phyloP scores from a whole-genome alignment of 371 early-diverging fungal genomes.

The Capillidium heterosporum region DNA sequence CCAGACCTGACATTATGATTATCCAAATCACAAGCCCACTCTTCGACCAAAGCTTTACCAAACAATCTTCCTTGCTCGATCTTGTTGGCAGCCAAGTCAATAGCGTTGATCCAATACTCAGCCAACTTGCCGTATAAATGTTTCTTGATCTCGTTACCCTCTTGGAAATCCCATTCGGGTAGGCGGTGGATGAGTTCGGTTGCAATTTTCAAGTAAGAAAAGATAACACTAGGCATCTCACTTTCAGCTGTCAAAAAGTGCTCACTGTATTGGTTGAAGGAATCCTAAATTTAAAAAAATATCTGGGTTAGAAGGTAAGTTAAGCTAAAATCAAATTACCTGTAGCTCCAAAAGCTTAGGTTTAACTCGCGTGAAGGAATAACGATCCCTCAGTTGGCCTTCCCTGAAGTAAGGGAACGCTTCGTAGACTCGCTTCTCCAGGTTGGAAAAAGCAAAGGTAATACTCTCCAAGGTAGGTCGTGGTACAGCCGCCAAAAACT shows the following conservation, averaged over 20 bases:
- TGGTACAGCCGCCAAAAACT: slow-evolving; percentile 60
- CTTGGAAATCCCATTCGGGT: slow-evolving; percentile 60
- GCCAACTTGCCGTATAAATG: slow-evolving; percentile 52
- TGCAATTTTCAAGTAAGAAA: slow-evolving; percentile 61
- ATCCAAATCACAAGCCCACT: slow-evolving; percentile 61
- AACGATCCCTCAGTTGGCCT: slow-evolving; percentile 66
- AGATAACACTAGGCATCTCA: slow-evolving; percentile 51
- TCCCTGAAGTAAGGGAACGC: slow-evolving; percentile 70
- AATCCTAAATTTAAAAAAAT: slow-evolving; percentile 22
- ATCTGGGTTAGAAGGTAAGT: not conserved
- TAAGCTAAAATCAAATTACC: slow-evolving; percentile 14
- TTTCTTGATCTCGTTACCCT: slow-evolving; percentile 39
- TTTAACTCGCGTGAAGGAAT: slow-evolving; percentile 73
- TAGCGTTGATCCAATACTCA: slow-evolving; percentile 56
- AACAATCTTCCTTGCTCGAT: slow-evolving; percentile 58
- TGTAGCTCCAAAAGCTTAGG: slow-evolving; percentile 50
- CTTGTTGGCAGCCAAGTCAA: slow-evolving; percentile 44
- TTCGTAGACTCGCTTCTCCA: slow-evolving; percentile 48
- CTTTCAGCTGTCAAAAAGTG: slow-evolving; percentile 57
- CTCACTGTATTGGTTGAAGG: slow-evolving; percentile 61
- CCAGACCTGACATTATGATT: slow-evolving; percentile 29
- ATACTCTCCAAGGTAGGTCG: slow-evolving; percentile 73
- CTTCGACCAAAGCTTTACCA: slow-evolving; percentile 44
- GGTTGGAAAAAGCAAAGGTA: slow-evolving; percentile 32
- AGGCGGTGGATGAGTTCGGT: slow-evolving; percentile 53